Evolutionary conservation across 2,329 filamentous ascomycete genomes (phyloP), one percentile per base, ranked within the genome.

Genomic region (Aquanectria penicillioides): DNA sequence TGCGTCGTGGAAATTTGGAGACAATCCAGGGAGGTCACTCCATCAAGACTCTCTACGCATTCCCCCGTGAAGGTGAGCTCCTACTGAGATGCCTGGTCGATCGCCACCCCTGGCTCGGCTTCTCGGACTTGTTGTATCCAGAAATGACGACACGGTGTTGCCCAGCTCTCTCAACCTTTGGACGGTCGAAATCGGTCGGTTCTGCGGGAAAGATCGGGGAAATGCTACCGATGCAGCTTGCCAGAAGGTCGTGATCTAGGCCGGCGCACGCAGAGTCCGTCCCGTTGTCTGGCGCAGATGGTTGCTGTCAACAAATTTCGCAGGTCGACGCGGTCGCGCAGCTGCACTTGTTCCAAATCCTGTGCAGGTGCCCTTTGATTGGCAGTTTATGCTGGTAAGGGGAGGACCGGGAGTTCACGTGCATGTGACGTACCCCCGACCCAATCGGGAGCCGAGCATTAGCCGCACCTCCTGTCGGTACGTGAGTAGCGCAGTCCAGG

Each of bases 271-370:
- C 54, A 50, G 40, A 55, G 18, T 33, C 50, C 29, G 37, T 46
- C 36, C 54, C 51, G 57, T 62, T 59, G 57, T 68, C 61, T 49
- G 54, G 66, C 56, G 57, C 58, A 66, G 44, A 57, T 61, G 59
- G 68, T 67, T 68, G 65, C 60, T 69, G 68, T 70, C 68, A 69
- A 70, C 68, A 70, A 70, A 69, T 67, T 69, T 66, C 64, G 59
- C 52, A 63, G 61, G 59, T 38, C 56, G 58, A 69, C 66, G 64
- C 66, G 52, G 59, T 54, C 59, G 64, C 59, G 62, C 52, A 62
- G 60, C 63, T 61, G 57, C 62, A 57, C 52, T 65, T 60, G 60
- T 47, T 60, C 63, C 58, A 61, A 46, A 63, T 62, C 65, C 59
- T 55, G 62, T 62, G 68, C 65, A 60, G 37, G 31, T 31, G 41